A percentile compares a stretch with the other conserved stretches of the same genome.
phyloP scores from a whole-genome alignment of 768 basidiomycete genomes.

The Termitomyces sp. region DNA sequence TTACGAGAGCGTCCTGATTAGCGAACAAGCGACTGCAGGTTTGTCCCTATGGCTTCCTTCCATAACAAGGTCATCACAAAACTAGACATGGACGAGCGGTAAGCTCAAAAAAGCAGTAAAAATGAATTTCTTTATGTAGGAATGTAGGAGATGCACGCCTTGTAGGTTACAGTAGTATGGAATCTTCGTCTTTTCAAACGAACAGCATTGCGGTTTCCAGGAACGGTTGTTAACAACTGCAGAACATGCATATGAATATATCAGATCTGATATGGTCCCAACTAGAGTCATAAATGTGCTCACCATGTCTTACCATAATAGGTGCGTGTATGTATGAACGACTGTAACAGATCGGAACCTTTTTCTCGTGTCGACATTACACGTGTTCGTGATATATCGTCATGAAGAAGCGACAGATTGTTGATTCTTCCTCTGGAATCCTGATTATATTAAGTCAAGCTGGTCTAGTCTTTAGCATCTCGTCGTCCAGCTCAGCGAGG shows the following conservation, averaged over 20 bases:
- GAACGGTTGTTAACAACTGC: conserved; percentile 28
- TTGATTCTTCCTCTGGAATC: background rate
- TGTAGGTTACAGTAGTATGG: conserved; percentile 19
- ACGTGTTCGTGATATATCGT: background rate
- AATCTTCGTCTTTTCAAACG: conserved; percentile 29
- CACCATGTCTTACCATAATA: background rate
- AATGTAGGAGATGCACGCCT: no score
- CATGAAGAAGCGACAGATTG: background rate
- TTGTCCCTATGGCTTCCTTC: conserved; percentile 21
- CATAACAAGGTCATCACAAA: conserved; percentile 31
- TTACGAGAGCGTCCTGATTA: background rate
- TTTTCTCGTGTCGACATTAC: conserved; percentile 18
- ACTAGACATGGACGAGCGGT: background rate
- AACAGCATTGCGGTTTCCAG: conserved; percentile 34
- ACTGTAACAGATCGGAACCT: conserved; percentile 18
- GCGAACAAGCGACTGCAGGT: no score
- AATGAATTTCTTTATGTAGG: conserved; percentile 20
- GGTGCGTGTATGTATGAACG: no score
- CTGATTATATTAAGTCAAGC: conserved; percentile 3
- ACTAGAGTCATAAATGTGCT: conserved; percentile 9
- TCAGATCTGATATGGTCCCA: background rate
- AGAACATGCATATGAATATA: background rate
- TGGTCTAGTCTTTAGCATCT: conserved; percentile 16
- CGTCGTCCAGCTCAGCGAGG: conserved; percentile 15
- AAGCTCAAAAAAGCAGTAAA: background rate